Percentiles rank a stretch among this genome's conserved stretches.
Evolutionary conservation across 1,284 basidiomycete genomes (phyloP).

Genomic region (Ceratobasidium sp.): DNA sequence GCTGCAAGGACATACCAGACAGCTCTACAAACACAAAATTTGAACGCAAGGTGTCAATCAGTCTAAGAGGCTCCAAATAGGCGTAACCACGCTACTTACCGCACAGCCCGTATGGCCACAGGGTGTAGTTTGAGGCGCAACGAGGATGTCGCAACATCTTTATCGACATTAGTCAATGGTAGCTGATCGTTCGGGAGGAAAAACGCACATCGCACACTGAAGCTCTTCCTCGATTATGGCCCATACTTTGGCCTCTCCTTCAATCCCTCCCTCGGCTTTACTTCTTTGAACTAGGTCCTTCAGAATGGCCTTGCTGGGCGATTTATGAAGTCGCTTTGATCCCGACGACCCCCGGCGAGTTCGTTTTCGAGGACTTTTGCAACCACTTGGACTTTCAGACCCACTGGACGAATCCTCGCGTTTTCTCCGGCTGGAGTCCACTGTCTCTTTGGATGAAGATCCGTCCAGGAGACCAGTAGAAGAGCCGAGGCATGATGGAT

Average conservation of each 20-base stretch:
- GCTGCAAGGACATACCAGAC: neutral
- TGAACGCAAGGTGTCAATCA: neutral
- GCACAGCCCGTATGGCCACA: conserved; percentile 35
- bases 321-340: neutral
- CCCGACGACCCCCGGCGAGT: neutral
- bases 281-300: neutral
- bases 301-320: neutral
- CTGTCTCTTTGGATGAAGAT: neutral
- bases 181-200: neutral
- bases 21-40: neutral
- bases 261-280: neutral
- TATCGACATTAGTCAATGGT: neutral
- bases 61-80: neutral
- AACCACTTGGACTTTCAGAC: neutral
- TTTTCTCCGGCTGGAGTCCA: neutral
- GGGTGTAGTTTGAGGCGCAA: conserved; percentile 23
- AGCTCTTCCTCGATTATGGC: conserved; percentile 14
- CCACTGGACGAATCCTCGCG: neutral
- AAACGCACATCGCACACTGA: conserved; percentile 22
- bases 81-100: conserved; percentile 4
- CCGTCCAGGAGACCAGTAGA: conserved; percentile 1
- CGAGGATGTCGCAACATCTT: conserved; percentile 25
- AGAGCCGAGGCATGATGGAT: neutral
- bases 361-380: neutral
- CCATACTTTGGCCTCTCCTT: conserved; percentile 6